phyloP scores from a whole-genome alignment of 2,329 filamentous ascomycete genomes.

The Ophiostoma australiae region DNA sequence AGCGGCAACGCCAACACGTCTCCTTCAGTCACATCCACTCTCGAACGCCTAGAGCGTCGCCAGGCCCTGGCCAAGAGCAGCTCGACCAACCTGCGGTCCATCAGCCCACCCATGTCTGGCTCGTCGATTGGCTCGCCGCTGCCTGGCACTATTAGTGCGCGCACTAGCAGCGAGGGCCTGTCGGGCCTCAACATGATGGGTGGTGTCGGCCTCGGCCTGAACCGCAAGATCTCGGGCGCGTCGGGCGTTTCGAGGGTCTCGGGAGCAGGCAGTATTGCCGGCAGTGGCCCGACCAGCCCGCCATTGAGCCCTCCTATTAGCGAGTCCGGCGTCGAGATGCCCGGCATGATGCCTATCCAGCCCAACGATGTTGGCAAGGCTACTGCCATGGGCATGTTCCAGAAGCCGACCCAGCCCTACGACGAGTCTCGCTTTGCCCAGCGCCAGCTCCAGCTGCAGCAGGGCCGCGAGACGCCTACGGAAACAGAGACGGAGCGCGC shows the following conservation, averaged over 20 bases:
- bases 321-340: constrained; percentile 41
- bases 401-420: constrained; percentile 69
- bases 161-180: constrained; percentile 27
- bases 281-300: constrained; percentile 41
- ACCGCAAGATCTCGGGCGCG: constrained; percentile 27
- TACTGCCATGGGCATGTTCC: constrained; percentile 60
- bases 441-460: constrained; percentile 73
- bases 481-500: constrained; percentile 35
- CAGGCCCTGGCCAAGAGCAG: constrained; percentile 54
- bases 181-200: constrained; percentile 28
- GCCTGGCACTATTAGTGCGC: constrained; percentile 27
- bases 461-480: constrained; percentile 61
- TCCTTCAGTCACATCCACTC: constrained; percentile 14
- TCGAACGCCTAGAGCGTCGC: constrained; percentile 30
- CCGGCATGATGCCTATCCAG: constrained; percentile 62
- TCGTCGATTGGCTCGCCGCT: constrained; percentile 34
- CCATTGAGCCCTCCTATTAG: constrained; percentile 66
- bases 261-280: constrained; percentile 30
- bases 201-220: constrained; percentile 26
- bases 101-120: constrained; percentile 44
- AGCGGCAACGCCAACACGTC: constrained; percentile 31
- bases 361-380: constrained; percentile 76
- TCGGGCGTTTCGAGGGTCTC: background rate
- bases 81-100: constrained; percentile 62
- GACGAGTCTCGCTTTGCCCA: constrained; percentile 82